Evolutionary conservation across 2,329 filamentous ascomycete species (phyloP).

Genomic region (Diaporthe humulicola): DNA sequence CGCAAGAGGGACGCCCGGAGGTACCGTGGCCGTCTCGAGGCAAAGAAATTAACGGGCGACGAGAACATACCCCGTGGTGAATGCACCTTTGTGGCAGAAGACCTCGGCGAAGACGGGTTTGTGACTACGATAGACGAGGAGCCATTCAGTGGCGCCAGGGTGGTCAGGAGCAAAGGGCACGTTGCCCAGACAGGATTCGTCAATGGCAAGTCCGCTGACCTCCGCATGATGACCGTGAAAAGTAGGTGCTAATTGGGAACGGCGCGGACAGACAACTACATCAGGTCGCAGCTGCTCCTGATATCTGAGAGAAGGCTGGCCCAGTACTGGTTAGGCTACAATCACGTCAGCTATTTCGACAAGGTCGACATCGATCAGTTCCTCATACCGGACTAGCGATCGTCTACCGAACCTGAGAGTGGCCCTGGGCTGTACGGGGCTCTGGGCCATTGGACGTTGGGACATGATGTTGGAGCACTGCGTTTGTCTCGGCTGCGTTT

Average conservation of each 20-base stretch:
- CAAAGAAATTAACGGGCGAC: conserved; percentile 93
- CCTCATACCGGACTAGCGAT: conserved; percentile 18
- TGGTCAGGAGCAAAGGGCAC: conserved; percentile 82
- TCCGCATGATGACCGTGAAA: not conserved
- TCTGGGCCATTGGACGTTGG: not conserved
- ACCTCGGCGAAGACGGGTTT: conserved; percentile 77
- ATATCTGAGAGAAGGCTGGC: conserved; percentile 83
- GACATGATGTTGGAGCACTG: not conserved
- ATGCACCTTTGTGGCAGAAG: conserved; percentile 83
- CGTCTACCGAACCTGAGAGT: not conserved
- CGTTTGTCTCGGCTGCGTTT: not conserved
- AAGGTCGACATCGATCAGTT: conserved; percentile 71
- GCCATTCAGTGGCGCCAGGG: conserved; percentile 79
- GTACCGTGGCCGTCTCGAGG: conserved; percentile 79
- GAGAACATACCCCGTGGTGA: conserved; percentile 90
- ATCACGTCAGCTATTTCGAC: conserved; percentile 72
- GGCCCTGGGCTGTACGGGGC: not conserved
- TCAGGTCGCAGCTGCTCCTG: conserved; percentile 82
- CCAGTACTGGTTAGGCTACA: conserved; percentile 81
- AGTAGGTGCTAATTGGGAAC: not conserved
- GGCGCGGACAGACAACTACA: conserved; percentile 74
- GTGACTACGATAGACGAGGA: conserved; percentile 74
- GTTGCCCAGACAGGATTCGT: conserved; percentile 80
- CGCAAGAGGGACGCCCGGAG: conserved; percentile 62
- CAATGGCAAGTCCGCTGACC: conserved; percentile 69